Base-by-base conservation (phyloP, 805 yeast species). In the Candida adriatica region DNA sequence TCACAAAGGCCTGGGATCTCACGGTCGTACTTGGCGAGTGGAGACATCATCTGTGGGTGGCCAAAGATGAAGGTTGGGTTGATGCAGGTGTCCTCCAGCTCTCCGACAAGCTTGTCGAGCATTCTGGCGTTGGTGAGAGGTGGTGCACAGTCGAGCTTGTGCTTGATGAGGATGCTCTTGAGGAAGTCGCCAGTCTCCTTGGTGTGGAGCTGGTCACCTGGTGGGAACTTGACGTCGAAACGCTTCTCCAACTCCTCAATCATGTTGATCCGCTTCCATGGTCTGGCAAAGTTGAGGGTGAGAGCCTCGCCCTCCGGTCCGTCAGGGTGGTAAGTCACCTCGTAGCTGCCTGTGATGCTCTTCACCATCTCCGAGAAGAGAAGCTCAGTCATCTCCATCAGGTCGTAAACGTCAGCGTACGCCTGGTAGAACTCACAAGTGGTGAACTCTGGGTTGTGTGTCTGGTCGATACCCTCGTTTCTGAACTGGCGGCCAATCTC, bases 31-130 rank as follows among this genome's bases (percentile, higher is more conserved):
- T 90, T 90, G 58, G 98, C 98, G 64, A 90, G 74, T 46, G 98
- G 98, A 37, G 97, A 90, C 98, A 90, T 90, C 94, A 90, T 86
- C 69, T 90, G 96, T 38, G 98, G 98, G 63, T 90, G 98, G 51
- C 98, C 98, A 55, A 86, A 88, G 62, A 90, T 84, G 64, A 90
- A 90, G 28, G 97, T 92, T 51, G 98, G 98, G 72, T 85, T 92
- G 64, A 90, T 83, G 58, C 94, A 85, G 32, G 76, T 70, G 55
- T 88, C 96, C 70, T 90, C 98, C 61, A 81, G 75, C 60, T 86
- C 96, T 56, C 98, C 97, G 50, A 90, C 96, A 44, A 90, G 77
- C 71, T 85, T 88, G 72, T 92, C 98, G 59, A 92, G 77, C 96
- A 90, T 90, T 69, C 98, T 84, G 35, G 98, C 96, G 64, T 90